These are phyloP conservation scores for Cladosporium halotolerans DNA, from an alignment of 2,329 filamentous ascomycete genomes.

Conservation along the genomic window DNA sequence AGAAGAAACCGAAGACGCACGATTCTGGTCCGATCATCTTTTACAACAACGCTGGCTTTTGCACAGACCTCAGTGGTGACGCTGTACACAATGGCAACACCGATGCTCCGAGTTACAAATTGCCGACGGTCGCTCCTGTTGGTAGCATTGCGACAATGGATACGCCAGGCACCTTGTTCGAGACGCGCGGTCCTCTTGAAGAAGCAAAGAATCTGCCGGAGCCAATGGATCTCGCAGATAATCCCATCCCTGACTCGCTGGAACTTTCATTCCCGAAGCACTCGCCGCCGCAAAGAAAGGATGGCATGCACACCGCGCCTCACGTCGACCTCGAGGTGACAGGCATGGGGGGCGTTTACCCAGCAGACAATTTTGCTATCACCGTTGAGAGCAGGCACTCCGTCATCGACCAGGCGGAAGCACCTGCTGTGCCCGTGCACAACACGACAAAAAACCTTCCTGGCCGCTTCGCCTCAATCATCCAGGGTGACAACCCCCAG, in stretches of 20 bases:
- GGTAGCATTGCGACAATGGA: conserved; percentile 2
- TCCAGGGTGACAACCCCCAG: conserved; percentile 19
- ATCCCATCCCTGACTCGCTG: conserved; percentile 28
- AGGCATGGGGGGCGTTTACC: conserved; percentile 56
- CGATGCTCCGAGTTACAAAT: not conserved
- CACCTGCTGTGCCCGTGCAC: conserved; percentile 3
- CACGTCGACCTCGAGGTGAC: conserved; percentile 40
- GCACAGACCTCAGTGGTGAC: conserved; percentile 70
- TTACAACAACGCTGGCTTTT: conserved; percentile 74
- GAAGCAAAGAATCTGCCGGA: conserved; percentile 25
- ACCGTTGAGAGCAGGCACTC: conserved; percentile 38
- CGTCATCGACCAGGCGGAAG: conserved; percentile 14
- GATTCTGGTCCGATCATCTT: conserved; percentile 75
- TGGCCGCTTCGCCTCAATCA: conserved; percentile 29
- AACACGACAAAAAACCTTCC: conserved; percentile 17
- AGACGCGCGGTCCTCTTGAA: conserved; percentile 29
- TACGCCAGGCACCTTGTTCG: conserved; percentile 13
- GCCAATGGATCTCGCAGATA: conserved; percentile 32
- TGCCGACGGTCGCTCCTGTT: not conserved
- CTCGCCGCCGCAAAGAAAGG: conserved; percentile 20
- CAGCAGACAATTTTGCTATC: conserved; percentile 50
- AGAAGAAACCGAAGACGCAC: conserved; percentile 44
- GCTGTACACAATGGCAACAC: conserved; percentile 22
- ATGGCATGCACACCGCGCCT: conserved; percentile 15
- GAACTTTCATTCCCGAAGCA: conserved; percentile 34